Percentiles rank a stretch among this genome's conserved stretches.
Conservation (phyloP, 768 basidiomycete genomes). For the Lentinula sp. region DNA sequence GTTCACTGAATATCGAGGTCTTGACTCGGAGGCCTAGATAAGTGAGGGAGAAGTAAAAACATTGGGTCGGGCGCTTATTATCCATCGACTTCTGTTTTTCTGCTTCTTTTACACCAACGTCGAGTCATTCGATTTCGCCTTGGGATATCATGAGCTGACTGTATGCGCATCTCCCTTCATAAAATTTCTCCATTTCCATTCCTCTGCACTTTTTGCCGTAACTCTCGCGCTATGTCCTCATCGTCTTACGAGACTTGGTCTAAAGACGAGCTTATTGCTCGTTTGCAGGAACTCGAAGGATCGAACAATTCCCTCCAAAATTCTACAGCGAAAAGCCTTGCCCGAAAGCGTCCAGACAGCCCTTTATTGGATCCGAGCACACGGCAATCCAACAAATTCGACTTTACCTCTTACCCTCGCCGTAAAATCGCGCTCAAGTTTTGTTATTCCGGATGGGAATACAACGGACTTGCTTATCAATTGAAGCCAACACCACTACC, state of each 20-base stretch:
- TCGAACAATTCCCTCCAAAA: not conserved
- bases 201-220: not conserved
- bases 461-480: conserved; percentile 87
- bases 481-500: conserved; percentile 63
- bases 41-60: too few relatives aligned
- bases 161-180: not conserved
- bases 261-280: conserved; percentile 65
- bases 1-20: too few relatives aligned
- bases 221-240: conserved; percentile 17
- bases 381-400: conserved; percentile 36
- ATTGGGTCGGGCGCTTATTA: not conserved
- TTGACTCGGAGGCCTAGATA: too few relatives aligned
- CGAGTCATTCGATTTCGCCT: not conserved
- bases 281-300: conserved; percentile 51
- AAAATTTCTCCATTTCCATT: not conserved
- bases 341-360: conserved; percentile 15
- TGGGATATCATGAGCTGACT: not conserved
- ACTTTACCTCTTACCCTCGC: conserved; percentile 61
- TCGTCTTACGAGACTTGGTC: conserved; percentile 47
- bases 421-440: conserved; percentile 94
- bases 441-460: conserved; percentile 89
- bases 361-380: conserved; percentile 14
- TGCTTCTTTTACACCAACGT: not conserved
- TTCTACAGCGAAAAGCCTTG: not conserved
- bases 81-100: not conserved